Conservation (phyloP, 306 rosid species). For the Pyrus communis region DNA sequence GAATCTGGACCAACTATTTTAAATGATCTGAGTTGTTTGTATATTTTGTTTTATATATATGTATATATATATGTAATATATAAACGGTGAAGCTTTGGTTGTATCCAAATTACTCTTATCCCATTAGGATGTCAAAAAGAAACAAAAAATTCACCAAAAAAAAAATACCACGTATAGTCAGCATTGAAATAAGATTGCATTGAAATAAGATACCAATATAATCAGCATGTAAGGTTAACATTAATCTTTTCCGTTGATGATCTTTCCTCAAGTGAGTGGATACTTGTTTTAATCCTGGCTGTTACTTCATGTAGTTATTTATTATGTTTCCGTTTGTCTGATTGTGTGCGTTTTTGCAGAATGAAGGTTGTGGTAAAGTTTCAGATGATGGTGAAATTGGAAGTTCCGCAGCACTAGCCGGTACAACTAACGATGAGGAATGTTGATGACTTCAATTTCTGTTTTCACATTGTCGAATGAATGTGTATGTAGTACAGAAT, state of each 20-base stretch:
- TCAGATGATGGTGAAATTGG: background rate
- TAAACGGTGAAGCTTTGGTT: no score
- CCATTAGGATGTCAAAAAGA: no score
- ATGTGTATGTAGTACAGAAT: background rate
- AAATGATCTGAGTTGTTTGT: background rate
- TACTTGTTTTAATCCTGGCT: background rate
- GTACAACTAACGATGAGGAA: background rate
- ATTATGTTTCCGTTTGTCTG: background rate
- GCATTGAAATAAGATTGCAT: background rate
- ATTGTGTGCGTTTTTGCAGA: background rate
- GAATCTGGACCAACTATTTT: background rate
- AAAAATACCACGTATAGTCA: no score
- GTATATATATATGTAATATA: no score
- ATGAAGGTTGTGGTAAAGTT: background rate
- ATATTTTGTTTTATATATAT: background rate
- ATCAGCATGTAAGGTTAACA: background rate
- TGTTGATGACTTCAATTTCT: background rate
- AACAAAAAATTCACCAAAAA: no score
- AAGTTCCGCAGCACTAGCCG: constrained; percentile 2
- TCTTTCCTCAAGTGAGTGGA: background rate
- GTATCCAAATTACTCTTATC: no score
- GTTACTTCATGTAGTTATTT: background rate
- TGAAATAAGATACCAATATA: background rate
- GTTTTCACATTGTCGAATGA: background rate
- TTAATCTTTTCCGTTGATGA: background rate